A percentile compares a stretch with the other conserved stretches of the same genome.
These are phyloP conservation scores for Alternaria gaisen DNA, from an alignment of 2,329 filamentous ascomycete genomes.

Conservation along the genomic window DNA sequence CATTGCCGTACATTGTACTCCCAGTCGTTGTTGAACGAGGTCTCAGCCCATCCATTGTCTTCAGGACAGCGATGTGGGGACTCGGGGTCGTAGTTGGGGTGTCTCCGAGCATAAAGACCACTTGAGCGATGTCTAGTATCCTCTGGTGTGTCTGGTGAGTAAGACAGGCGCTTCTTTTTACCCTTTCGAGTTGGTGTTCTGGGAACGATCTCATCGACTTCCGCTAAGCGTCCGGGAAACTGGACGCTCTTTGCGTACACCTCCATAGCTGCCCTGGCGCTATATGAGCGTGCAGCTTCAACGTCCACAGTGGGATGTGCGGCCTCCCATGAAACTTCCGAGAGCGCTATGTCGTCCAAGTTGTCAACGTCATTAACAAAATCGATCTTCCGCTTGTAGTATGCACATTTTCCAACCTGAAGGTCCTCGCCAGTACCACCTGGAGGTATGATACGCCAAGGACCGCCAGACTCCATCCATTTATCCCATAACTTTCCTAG, in stretches of 20 bases:
- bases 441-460: conserved; percentile 13
- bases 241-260: not conserved
- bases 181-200: not conserved
- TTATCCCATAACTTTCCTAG: conserved; percentile 6
- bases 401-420: conserved; percentile 1
- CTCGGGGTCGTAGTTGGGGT: conserved; percentile 9
- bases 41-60: conserved; percentile 20
- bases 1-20: conserved; percentile 23
- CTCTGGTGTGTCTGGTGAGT: conserved; percentile 15
- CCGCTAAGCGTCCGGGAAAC: conserved; percentile 6
- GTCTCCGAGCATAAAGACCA: not conserved
- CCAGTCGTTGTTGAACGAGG: conserved; percentile 12
- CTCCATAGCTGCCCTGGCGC: conserved; percentile 3
- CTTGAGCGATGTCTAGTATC: conserved; percentile 16
- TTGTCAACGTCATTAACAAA: conserved; percentile 11
- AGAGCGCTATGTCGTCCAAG: conserved; percentile 5
- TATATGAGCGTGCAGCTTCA: not conserved
- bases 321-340: conserved; percentile 11
- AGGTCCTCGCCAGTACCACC: not conserved
- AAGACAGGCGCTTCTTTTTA: conserved; percentile 3
- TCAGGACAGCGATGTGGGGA: conserved; percentile 19
- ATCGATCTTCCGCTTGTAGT: conserved; percentile 11
- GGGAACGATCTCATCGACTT: not conserved
- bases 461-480: conserved; percentile 19
- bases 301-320: conserved; percentile 6